phyloP scores from a whole-genome alignment of 2,329 filamentous ascomycete species.

The Claviceps capensis region DNA sequence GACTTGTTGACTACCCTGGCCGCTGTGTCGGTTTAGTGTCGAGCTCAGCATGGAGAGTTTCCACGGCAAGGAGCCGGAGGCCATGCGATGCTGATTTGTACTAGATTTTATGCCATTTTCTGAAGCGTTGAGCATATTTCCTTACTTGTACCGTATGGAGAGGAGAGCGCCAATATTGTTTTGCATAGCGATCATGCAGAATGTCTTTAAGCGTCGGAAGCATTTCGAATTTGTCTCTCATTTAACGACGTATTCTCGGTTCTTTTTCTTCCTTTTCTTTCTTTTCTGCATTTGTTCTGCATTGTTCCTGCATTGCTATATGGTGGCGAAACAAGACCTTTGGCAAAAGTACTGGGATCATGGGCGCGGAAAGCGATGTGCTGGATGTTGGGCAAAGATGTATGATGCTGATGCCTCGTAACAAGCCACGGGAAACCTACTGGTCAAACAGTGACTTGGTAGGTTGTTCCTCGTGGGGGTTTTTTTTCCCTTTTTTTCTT shows the following conservation, averaged over 20 bases:
- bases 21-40: not conserved
- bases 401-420: not conserved
- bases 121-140: no score
- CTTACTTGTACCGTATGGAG: no score
- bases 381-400: not conserved
- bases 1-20: not conserved
- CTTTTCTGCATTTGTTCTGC: not conserved
- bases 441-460: not conserved
- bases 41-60: no score
- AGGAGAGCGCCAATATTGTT: not conserved
- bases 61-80: no score
- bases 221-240: no score
- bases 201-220: not conserved
- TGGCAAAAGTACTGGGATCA: not conserved
- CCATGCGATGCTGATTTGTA: no score
- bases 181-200: not conserved
- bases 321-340: not conserved
- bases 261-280: not conserved
- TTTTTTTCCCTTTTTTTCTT: not conserved
- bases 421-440: no score
- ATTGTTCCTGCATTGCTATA: no score
- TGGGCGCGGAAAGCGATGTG: not conserved
- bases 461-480: not conserved
- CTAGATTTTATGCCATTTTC: no score
- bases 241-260: not conserved